Base-by-base conservation (phyloP, 805 yeast species). In the Kazachstania viticola region DNA sequence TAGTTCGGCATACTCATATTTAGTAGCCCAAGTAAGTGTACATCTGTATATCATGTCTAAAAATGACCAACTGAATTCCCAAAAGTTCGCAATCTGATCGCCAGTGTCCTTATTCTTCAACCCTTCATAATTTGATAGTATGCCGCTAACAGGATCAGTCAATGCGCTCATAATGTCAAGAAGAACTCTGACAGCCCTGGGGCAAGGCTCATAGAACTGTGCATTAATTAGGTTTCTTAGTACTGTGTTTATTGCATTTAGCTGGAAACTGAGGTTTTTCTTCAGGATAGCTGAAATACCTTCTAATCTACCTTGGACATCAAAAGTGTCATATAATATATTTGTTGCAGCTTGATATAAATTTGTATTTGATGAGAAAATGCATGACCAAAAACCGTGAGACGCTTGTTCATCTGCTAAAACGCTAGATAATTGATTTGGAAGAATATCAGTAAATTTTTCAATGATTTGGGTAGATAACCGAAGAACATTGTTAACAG, bases 301-400 rank as follows among this genome's bases (percentile, higher is more conserved):
- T 51, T 81, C 94, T 22, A 72, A 57, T 45, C 95, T 68, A 13
- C 87, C 95, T 34, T 73, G 75, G 11, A 76, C 81, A 51, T 84
- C 93, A 51, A 72, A 79, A 0, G 81, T 72, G 41, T 81, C 88
- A 45, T 79, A 78, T 3, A 85, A 51, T 14, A 83, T 64, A 39
- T 78, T 78, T 5, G 80, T 66, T 1, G 87, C 79, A 1, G 77
- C 66, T 47, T 82, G 84, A 37, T 75, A 78, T 3, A 78, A 54
- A 13, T 56, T 58, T 15, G 61, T 61, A 30, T 69, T 62, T 0
- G 85, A 73, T 1, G 87, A 73, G 33, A 83, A 71, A 3, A 82
- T 58, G 48, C 82, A 74, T 1, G 84, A 67, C 82, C 93, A 79
- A 34, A 80, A 65, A 0, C 87, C 79, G n/a, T 52, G 49, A 29